Conservation (phyloP, 2,329 filamentous ascomycete species). For the Xylaria polymorpha region DNA sequence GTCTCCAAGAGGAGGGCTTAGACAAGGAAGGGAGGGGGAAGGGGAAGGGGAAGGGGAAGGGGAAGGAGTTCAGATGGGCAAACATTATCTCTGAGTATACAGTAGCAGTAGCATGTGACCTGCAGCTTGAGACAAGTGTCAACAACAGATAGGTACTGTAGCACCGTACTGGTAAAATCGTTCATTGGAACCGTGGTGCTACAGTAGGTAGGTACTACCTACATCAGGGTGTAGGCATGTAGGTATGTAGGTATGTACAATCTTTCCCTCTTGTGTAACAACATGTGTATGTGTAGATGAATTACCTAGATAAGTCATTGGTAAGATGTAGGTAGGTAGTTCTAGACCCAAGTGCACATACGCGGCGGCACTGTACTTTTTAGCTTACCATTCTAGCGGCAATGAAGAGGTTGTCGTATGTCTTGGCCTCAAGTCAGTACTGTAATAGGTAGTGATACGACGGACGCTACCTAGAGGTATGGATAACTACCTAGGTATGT, state of each 20-base stretch:
- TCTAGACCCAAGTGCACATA: neutral
- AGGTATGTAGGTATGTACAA: neutral
- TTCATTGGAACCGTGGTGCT: neutral
- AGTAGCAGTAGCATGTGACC: neutral
- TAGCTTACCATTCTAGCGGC: neutral
- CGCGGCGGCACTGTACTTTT: neutral
- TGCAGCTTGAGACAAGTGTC: conserved; percentile 1
- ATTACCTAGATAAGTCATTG: neutral
- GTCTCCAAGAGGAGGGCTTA: neutral
- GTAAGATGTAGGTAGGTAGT: too few species aligned
- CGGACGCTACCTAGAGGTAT: neutral
- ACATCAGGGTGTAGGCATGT: too few species aligned
- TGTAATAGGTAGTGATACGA: neutral
- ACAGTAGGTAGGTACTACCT: too few species aligned
- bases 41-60: too few species aligned
- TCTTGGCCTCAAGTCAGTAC: neutral
- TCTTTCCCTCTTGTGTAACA: conserved; percentile 8
- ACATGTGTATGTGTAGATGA: neutral
- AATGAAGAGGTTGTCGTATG: neutral
- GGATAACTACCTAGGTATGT: conserved; percentile 1
- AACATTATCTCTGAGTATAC: neutral
- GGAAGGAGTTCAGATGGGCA: neutral
- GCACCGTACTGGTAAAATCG: neutral
- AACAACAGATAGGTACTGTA: neutral
- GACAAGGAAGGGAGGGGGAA: neutral